Evolutionary conservation across 352 stramenopile species (phyloP), one percentile per base, ranked within the genome.

Genomic region (Aphanomyces euteiches): DNA sequence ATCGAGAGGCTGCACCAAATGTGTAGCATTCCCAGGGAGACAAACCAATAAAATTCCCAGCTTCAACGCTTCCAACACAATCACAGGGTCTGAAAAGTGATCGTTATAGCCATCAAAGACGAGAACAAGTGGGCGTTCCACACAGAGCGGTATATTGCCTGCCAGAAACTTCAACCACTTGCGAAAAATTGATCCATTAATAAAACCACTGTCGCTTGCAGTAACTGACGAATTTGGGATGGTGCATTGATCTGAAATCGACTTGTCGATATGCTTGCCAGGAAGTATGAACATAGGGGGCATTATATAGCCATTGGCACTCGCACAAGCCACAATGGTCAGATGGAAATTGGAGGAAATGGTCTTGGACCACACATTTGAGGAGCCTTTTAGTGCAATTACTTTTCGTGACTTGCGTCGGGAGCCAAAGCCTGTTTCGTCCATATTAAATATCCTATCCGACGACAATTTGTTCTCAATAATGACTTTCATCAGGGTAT

Each of bases 1-100:
- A 57, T 66, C 58, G 15, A 66, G 34, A 15, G 58, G 58, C 28
- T 66, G 58, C n/a, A 66, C 13, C 43, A 66, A 53, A 28, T 66
- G 58, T 15, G 58, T 66, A 28, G 13, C 58, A 2, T 66, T 66
- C 17, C 19, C 58, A 10, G 58, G 58, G 43, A 66, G 58, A 2
- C 58, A 66, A 1, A 66, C 58, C 2, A 66, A 37, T 37, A 66
- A 28, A 53, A 66, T 66, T 1, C 2, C 12, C 1, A 66, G 34
- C 19, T 15, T 13, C 38, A 1, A 15, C 43, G 58, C 58, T 13
- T 57, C 10, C 10, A 13, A 19, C 13, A 66, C 34, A 28, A 66
- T 57, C 12, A 37, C 58, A 38, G 56, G 56, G 3, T 13, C 43
- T 1, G 58, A 66, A 37, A 66, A 50, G 43, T 66, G 58, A 12